Evolutionary conservation across 1,284 basidiomycete genomes (phyloP), one percentile per base, ranked within the genome.

Genomic region (Ceratobasidium theobromae): DNA sequence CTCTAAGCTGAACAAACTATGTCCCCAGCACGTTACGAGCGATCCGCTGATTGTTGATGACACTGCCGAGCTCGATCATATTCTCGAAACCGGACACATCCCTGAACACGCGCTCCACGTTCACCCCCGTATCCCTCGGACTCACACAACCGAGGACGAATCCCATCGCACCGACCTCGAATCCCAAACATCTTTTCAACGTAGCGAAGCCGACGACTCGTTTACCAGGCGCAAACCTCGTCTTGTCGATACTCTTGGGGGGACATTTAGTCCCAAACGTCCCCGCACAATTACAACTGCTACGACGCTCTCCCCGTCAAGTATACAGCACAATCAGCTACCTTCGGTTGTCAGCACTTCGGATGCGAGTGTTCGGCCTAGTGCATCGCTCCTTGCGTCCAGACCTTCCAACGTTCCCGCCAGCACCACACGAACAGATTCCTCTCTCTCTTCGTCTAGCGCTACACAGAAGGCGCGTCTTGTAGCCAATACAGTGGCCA

Each of bases 201-300:
- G 60, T 32, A 69, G 57, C 49, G 65, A 67, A 49, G 57, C 65
- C 45, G 40, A 66, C 35, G 40, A 67, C 65, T 62, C 76, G 73
- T 46, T 46, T 3, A 51, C 21, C 21, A 71, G 49, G 65, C 71
- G 80, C 9, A 81, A 86, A 48, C 85, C 86, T 4, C 86, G 83
- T 72, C 79, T 90, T 27, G 79, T 85, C 1, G 87, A 89, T 70
- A 82, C 86, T 2, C 79, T 90, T 9, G 80, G 82, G 23, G 82
- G 82, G 28, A 81, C 85, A 38, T 70, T 71, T 54, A 70, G 69
- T 6, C 70, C 70, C 25, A 69, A 86, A 72, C 82, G 87, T 11
- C 88, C 87, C 0, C 82, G 85, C 12, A 82, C 76, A 66, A 77
- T 78, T 3, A 51, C 32, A 21, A 38, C 46, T 4, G 43, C 55